These are phyloP conservation scores for Pichia sp. DNA, from an alignment of 1,139 yeast species.

Conservation along the genomic window DNA sequence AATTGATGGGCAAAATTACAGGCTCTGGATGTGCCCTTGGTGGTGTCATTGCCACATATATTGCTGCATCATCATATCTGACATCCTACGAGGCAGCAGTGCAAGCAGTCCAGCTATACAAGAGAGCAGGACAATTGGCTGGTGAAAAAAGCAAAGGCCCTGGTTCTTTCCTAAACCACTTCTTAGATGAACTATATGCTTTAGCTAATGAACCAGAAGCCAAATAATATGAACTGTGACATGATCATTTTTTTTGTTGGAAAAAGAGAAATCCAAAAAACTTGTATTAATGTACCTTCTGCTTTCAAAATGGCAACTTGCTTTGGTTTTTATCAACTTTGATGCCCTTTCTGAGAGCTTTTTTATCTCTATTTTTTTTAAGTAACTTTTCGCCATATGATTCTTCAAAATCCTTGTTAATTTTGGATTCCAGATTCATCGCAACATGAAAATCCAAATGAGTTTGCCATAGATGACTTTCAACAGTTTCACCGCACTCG, in stretches of 20 bases:
- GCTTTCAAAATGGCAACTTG: slow-evolving; percentile 8
- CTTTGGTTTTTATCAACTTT: slow-evolving; percentile 4
- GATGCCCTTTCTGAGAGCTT: neutral
- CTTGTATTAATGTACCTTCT: neutral
- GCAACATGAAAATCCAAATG: slow-evolving; percentile 30
- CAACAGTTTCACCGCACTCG: slow-evolving; percentile 18
- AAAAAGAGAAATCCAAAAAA: neutral
- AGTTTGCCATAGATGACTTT: slow-evolving; percentile 16
- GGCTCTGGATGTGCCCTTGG: slow-evolving; percentile 89
- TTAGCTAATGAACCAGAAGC: neutral
- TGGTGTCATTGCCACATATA: slow-evolving; percentile 55
- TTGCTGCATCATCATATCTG: slow-evolving; percentile 38
- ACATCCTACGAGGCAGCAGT: slow-evolving; percentile 41
- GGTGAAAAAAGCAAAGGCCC: slow-evolving; percentile 22
- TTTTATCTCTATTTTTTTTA: neutral
- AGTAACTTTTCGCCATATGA: slow-evolving; percentile 13
- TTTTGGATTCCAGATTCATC: slow-evolving; percentile 19
- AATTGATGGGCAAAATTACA: slow-evolving; percentile 65
- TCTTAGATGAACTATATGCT: slow-evolving; percentile 16
- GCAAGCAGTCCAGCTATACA: slow-evolving; percentile 55
- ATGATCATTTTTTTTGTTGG: too few species aligned
- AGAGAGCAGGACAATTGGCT: slow-evolving; percentile 57
- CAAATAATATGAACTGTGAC: neutral
- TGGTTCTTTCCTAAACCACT: slow-evolving; percentile 18
- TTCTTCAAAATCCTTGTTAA: slow-evolving; percentile 11